Evolutionary conservation across 23 red algal genomes (phyloP), one percentile per base, ranked within the genome.

Genomic region (Cyanidium caldarium): DNA sequence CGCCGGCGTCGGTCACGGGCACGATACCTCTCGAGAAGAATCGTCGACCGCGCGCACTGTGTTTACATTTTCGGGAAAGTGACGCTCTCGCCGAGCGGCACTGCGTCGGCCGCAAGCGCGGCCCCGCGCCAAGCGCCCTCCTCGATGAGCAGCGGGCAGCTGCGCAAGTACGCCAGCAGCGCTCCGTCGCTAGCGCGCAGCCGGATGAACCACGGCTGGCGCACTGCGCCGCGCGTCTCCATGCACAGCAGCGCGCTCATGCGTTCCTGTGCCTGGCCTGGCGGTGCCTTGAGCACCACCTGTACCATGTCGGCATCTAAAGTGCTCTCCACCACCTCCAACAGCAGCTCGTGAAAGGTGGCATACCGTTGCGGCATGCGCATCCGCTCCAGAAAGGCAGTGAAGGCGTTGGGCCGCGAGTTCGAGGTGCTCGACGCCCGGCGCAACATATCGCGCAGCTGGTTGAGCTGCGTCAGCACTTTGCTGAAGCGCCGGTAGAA

Each of bases 1-100:
- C 40, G 10, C 40, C 40, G n/a, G n/a, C n/a, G n/a, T n/a, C 40
- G 10, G 10, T 44, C 40, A 17, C 17, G 12, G 10, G 40, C 40
- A 13, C 12, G 10, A 44, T 44, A 13, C 40, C 40, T 44, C 12
- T 44, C 12, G 12, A 17, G 17, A 44, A 13, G 40, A 44, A 17
- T 44, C 10, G 12, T 44, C 40, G 40, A 13, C 40, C 12, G 40
- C 10, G n/a, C 13, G n/a, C n/a, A 44, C 12, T 44, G 41, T 13
- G 51, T 61, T 28, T 28, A 16, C 31, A 21, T 28, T 61, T 25
- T 5, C 5, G 23, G 51, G 51, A 28, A 61, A 61, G 31, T 28
- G n/a, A 61, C 51, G 5, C n/a, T 28, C n/a, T 61, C 51, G 51
- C 51, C 51, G 31, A 61, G 51, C 19, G 51, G 51, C 31, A 61